Base-by-base conservation (phyloP, 164 flowering plant genomes). In the Liquidambar formosana region DNA sequence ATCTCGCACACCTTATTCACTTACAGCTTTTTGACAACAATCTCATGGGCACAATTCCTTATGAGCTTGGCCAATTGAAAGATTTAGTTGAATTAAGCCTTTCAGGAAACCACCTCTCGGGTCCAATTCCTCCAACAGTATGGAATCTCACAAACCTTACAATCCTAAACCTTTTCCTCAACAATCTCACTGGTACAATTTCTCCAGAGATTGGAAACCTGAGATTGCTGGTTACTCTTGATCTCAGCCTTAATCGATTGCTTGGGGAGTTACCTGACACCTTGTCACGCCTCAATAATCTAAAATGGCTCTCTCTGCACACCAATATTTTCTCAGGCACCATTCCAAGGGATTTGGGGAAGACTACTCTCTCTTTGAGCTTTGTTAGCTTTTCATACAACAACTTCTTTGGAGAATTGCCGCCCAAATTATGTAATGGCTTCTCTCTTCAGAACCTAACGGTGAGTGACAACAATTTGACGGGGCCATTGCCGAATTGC, bases 91-190 rank as follows among this genome's bases (percentile, higher is more conserved):
- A 14, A 0, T 57, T 87, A 51, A 89, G 85, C 75, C 84, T 92
- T 59, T 85, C 93, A 5, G 46, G 9, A 12, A 89, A 92, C 76
- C 72, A 66, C 3, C 77, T 88, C 57, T 81, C 89, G 0, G 96
- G 97, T 60, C 65, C n/a, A n/a, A n/a, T n/a, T n/a, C n/a, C 82
- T 26, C 6, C 38, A 18, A 53, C 78, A 22, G 0, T 78, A 38
- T 68, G 82, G 76, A 74, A 64, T 27, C 77, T 81, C 49, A 64
- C 68, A 3, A 74, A 63, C 46, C 73, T 81, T 38, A 38, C 43
- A n/a, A n/a, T 6, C 15, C 0, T 10, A 78, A 44, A 64, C 71
- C 4, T 78, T 81, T 63, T 78, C 70, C n/a, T 4, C 57, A 81
- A 81, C 66, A 74, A 74, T 25, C 75, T 81, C 71, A 71, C 43